A percentile compares a stretch with the other conserved stretches of the same genome.
phyloP scores from a whole-genome alignment of 192 early-diverging fungal genomes.

The Linnemannia elongata region DNA sequence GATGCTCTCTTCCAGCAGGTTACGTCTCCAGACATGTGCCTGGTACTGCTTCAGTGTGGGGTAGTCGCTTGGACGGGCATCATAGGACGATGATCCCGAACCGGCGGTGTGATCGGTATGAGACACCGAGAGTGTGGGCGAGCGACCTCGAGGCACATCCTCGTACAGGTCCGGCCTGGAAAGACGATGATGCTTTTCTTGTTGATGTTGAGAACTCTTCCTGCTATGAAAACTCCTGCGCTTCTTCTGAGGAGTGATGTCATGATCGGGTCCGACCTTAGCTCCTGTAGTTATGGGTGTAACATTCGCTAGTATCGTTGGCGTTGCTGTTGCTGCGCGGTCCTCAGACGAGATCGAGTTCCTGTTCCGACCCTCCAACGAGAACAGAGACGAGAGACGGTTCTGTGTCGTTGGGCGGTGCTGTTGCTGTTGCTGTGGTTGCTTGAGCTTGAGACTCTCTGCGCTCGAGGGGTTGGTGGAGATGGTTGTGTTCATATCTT shows the following conservation, averaged over 20 bases:
- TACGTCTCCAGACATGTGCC: conserved; percentile 21
- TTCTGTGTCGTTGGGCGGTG: conserved; percentile 23
- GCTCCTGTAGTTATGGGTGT: neutral
- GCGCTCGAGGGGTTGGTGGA: neutral
- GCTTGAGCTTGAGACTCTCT: neutral
- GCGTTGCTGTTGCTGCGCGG: conserved; percentile 2
- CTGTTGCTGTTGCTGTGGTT: conserved; percentile 14
- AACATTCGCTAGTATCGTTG: no score
- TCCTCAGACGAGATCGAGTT: conserved; percentile 35
- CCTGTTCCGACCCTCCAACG: conserved; percentile 29
- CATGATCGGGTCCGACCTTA: neutral
- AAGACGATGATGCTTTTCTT: neutral
- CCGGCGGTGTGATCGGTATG: neutral
- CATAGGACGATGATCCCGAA: conserved; percentile 20
- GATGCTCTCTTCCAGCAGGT: conserved; percentile 27
- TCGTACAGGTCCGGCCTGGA: neutral
- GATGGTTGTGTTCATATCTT: neutral
- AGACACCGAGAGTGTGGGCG: conserved; percentile 13
- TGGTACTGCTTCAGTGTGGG: conserved; percentile 5
- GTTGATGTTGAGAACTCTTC: conserved; percentile 10
- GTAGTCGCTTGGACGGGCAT: conserved; percentile 9
- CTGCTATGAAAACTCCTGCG: conserved; percentile 20
- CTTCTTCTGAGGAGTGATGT: conserved; percentile 13
- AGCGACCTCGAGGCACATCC: conserved; percentile 26
- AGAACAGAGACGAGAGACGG: conserved; percentile 42